Evolutionary conservation across 108 stramenopile species (phyloP).

Genomic region (Cyclotella sp.): DNA sequence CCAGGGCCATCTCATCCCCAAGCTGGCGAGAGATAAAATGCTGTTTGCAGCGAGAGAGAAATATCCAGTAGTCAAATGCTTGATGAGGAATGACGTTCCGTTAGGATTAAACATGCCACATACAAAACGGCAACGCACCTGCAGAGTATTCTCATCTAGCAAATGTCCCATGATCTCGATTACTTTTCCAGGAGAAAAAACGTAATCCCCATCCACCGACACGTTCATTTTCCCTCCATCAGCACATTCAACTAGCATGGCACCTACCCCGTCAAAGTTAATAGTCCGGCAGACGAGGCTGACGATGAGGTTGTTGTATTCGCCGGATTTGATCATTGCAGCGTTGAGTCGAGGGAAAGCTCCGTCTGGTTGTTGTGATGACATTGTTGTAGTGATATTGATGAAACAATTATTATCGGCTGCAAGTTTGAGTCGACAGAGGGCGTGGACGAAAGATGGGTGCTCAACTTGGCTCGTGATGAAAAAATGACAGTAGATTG

Average conservation of each 20-base stretch:
- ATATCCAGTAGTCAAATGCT: neutral
- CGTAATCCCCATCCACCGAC: constrained; percentile 10
- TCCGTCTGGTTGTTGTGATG: constrained; percentile 67
- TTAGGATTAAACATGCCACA: too few species aligned
- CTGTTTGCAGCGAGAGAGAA: constrained; percentile 11
- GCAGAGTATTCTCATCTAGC: constrained; percentile 6
- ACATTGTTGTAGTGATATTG: neutral
- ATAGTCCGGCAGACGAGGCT: constrained; percentile 33
- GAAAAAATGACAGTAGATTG: too few species aligned
- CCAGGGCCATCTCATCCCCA: constrained; percentile 41
- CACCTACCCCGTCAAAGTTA: constrained; percentile 34
- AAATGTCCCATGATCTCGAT: constrained; percentile 43
- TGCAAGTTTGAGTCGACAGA: too few species aligned
- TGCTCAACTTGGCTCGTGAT: too few species aligned
- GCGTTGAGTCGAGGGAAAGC: constrained; percentile 70
- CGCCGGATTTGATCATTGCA: constrained; percentile 62
- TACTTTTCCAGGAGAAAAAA: constrained; percentile 19
- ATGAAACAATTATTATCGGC: too few species aligned
- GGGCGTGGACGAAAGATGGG: too few species aligned
- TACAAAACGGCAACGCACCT: constrained; percentile 15
- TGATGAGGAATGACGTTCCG: neutral
- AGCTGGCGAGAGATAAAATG: constrained; percentile 32
- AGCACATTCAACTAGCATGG: constrained; percentile 34
- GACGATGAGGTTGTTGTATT: constrained; percentile 39
- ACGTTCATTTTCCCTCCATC: constrained; percentile 37